A percentile compares a stretch with the other conserved stretches of the same genome.
phyloP scores from a whole-genome alignment of 352 stramenopile species.

The Blastocystis sp. region DNA sequence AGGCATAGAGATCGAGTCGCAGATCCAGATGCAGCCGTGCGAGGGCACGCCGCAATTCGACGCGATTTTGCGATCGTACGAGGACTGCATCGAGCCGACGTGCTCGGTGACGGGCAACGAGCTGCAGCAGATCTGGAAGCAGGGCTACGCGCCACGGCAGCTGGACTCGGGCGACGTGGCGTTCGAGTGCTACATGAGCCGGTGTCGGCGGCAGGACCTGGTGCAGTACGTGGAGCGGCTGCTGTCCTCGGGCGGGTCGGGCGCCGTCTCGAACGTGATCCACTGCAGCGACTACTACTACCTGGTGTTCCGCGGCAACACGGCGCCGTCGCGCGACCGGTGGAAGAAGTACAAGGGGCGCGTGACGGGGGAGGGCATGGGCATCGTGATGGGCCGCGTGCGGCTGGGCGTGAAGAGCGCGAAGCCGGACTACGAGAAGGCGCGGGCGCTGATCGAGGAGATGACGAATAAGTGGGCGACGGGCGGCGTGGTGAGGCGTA shows the following conservation, averaged over 20 bases:
- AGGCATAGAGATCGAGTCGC: neutral
- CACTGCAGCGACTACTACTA: slow-evolving; percentile 27
- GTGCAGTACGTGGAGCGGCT: neutral
- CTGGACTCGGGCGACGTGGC: slow-evolving; percentile 21
- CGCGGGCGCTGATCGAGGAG: neutral
- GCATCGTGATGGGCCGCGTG: neutral
- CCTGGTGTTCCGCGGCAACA: slow-evolving; percentile 4
- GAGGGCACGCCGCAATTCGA: neutral
- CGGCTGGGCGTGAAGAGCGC: neutral
- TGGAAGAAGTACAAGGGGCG: slow-evolving; percentile 50
- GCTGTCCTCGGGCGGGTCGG: neutral
- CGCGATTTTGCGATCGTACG: neutral
- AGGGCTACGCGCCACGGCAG: slow-evolving; percentile 15
- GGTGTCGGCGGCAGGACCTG: slow-evolving; percentile 12
- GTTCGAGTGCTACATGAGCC: slow-evolving; percentile 31
- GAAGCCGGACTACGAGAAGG: slow-evolving; percentile 5
- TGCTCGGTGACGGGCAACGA: neutral
- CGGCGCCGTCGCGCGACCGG: slow-evolving; percentile 1
- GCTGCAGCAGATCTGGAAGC: slow-evolving; percentile 31
- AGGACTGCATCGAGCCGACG: slow-evolving; percentile 15
- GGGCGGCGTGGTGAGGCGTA: neutral
- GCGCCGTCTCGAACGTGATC: neutral
- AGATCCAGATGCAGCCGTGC: neutral
- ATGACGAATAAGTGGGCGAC: neutral
- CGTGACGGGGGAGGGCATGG: slow-evolving; percentile 7